Base-by-base conservation (phyloP, 2,329 filamentous ascomycete species). In the Amauroascus niger region DNA sequence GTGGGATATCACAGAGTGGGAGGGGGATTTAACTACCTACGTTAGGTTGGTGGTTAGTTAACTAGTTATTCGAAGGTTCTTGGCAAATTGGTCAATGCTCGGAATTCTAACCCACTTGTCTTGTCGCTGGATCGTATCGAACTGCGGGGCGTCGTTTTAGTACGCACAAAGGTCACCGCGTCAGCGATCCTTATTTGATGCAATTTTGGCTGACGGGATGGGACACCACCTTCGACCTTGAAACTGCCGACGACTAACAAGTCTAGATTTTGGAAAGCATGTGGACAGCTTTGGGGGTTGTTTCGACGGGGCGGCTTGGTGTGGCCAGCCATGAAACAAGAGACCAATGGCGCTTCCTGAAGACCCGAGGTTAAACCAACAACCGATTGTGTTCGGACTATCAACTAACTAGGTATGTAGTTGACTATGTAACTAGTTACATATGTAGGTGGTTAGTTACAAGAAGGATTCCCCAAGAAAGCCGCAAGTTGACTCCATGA, bases 71-170 rank as follows among this genome's bases (percentile, higher is more conserved):
- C 28, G 22, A 11, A 39, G 28, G 14, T 6, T 16, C 45, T 48
- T 49, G 46, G 46, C 46, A 28, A n/a, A 26, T 28, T 37, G 46
- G 46, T 49, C 46, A 37, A 39, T 49, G 46, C 46, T 49, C 22
- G n/a, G n/a, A 39, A 39, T 16, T 39, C 28, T 26, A 49, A 30
- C 26, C 9, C 14, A 39, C 18, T 30, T 33, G 39, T 20, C 16
- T 35, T 13, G 16, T 35, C 45, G 6, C 26, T 16, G 33, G 46
- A 49, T 49, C 46, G 28, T 46, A 46, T 46, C 28, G 44, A 46
- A 46, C 28, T 49, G 46, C 33, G 46, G 46, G 46, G 46, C 20
- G 46, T 32, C 1, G 30, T 45, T 4, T 24, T 39, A 37, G 33
- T 49, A 8, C 28, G 46, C 46, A 28, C 16, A 49, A 49, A 11